phyloP scores from a whole-genome alignment of 108 stramenopile genomes.

The Cyclostephanos invisitatus region DNA sequence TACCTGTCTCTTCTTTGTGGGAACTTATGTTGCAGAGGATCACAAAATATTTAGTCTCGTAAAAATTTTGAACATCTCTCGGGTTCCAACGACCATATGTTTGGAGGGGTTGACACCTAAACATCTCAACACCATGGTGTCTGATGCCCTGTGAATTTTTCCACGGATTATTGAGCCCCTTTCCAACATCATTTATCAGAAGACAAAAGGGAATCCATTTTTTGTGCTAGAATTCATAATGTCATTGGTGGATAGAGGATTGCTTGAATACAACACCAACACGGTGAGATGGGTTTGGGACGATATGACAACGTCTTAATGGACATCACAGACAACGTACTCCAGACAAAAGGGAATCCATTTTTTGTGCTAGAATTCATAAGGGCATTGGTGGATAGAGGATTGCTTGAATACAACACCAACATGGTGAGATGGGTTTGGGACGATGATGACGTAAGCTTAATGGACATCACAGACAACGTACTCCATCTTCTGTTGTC shows the following conservation, averaged over 20 bases:
- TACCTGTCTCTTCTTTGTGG: slow-evolving; percentile 39
- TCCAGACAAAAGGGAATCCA: slow-evolving; percentile 44
- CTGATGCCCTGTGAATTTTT: slow-evolving; percentile 22
- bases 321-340: too few relatives aligned
- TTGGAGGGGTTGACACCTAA: slow-evolving; percentile 26
- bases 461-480: too few relatives aligned
- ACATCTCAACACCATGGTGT: too few relatives aligned
- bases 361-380: slow-evolving; percentile 31
- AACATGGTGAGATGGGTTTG: slow-evolving; percentile 35
- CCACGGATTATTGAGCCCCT: too few relatives aligned
- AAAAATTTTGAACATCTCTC: slow-evolving; percentile 1
- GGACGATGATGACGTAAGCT: too few relatives aligned
- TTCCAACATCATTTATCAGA: slow-evolving; percentile 23
- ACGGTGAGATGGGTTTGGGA: slow-evolving; percentile 39
- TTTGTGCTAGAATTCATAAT: slow-evolving; percentile 28
- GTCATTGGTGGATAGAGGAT: slow-evolving; percentile 31
- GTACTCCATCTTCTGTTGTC: too few relatives aligned
- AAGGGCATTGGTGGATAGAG: too few relatives aligned
- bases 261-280: too few relatives aligned
- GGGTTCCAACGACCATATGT: slow-evolving; percentile 11
- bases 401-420: too few relatives aligned
- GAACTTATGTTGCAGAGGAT: slow-evolving; percentile 24
- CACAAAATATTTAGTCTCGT: too few relatives aligned
- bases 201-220: slow-evolving; percentile 42
- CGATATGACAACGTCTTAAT: too few relatives aligned